Conservation (phyloP, 306 rosid species). For the Prunus kanzakura region DNA sequence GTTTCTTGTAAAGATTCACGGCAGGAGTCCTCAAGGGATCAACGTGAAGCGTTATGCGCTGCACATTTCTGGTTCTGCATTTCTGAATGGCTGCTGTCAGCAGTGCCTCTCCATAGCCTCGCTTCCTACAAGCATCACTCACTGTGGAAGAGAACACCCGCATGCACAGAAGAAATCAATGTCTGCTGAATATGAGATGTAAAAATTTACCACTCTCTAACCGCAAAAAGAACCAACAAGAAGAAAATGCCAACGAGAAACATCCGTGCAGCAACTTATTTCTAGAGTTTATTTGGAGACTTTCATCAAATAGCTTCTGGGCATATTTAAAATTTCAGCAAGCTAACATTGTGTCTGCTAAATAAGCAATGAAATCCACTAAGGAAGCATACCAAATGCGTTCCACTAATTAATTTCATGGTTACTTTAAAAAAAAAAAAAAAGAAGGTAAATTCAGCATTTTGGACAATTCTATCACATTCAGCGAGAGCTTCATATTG, state of each 20-base stretch:
- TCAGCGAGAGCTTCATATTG: too few species aligned
- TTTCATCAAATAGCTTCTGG: constrained; percentile 45
- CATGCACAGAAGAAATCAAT: constrained; percentile 3
- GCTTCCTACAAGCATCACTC: constrained; percentile 73
- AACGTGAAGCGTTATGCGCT: constrained; percentile 75
- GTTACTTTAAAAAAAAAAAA: background rate
- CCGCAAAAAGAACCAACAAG: background rate
- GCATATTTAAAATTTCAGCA: background rate
- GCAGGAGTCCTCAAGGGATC: constrained; percentile 75
- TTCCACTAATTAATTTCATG: background rate
- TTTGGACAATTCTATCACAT: background rate
- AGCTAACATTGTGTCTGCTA: background rate
- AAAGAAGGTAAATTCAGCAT: background rate
- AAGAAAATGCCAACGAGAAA: background rate
- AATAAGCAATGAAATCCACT: background rate
- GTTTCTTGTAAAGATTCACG: constrained; percentile 65
- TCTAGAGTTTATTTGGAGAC: background rate
- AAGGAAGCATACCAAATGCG: background rate
- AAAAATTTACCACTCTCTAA: background rate
- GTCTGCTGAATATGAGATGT: background rate
- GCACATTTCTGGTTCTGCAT: constrained; percentile 66
- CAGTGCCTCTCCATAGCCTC: constrained; percentile 75
- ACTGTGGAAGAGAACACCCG: constrained; percentile 35
- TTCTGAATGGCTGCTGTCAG: constrained; percentile 70
- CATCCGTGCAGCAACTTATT: background rate